A percentile compares a stretch with the other conserved stretches of the same genome.
Conservation (phyloP, 345 rosid genomes). For the Microcos paniculata region DNA sequence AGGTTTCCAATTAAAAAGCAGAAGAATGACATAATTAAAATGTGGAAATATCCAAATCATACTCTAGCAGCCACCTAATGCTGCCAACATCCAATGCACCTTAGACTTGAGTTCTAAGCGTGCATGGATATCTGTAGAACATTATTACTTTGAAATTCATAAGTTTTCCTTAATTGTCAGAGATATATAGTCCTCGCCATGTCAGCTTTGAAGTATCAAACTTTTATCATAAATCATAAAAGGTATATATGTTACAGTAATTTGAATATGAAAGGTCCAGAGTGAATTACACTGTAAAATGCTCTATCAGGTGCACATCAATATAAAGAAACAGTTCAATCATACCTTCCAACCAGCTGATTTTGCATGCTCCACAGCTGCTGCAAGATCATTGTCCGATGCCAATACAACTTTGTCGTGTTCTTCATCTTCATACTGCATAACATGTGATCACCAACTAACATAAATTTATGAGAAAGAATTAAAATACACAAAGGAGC, state of each 20-base stretch:
- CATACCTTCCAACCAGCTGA: conserved; percentile 89
- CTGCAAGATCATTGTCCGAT: conserved; percentile 76
- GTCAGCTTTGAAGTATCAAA: background rate
- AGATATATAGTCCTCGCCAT: background rate
- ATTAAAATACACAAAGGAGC: conserved; percentile 5
- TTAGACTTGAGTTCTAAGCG: background rate
- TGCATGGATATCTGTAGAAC: background rate
- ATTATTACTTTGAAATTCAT: background rate
- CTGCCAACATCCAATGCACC: background rate
- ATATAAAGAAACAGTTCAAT: background rate
- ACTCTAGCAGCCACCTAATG: no score
- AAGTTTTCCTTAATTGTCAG: background rate
- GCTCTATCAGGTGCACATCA: background rate
- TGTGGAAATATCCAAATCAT: background rate
- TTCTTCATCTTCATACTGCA: conserved; percentile 97
- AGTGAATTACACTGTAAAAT: background rate
- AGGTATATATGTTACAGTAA: background rate
- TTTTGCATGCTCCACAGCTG: conserved; percentile 93
- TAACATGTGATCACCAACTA: conserved; percentile 15
- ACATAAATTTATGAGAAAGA: background rate
- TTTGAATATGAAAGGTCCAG: no score
- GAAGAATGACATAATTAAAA: background rate
- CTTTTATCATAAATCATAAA: background rate
- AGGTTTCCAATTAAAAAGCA: no score
- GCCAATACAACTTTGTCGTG: conserved; percentile 87